Conservation (phyloP, 805 yeast genomes). For the Kodamaea neixiangensis region DNA sequence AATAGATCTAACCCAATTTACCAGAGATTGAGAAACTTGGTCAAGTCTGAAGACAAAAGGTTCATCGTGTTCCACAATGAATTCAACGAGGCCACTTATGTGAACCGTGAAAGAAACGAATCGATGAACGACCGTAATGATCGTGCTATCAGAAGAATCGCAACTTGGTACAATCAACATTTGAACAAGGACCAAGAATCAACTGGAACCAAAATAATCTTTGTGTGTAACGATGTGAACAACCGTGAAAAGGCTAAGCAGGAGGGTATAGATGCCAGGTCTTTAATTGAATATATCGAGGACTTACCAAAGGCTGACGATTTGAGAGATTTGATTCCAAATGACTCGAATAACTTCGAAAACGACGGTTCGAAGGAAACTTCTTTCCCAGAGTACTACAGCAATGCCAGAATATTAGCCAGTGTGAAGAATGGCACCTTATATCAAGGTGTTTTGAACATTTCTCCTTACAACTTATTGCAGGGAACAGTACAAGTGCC, state of each 20-base stretch:
- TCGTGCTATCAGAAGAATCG: conserved; percentile 78
- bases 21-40: conserved; percentile 74
- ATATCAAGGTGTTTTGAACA: conserved; percentile 79
- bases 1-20: conserved; percentile 87
- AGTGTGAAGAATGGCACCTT: conserved; percentile 86
- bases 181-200: conserved; percentile 36
- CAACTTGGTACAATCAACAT: conserved; percentile 73
- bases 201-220: conserved; percentile 47
- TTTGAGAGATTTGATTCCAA: conserved; percentile 76
- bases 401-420: conserved; percentile 82
- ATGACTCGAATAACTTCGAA: conserved; percentile 44
- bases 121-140: conserved; percentile 88
- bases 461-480: conserved; percentile 82
- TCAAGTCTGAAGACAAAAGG: conserved; percentile 75
- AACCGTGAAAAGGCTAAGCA: conserved; percentile 58
- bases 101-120: conserved; percentile 64
- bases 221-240: conserved; percentile 77
- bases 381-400: conserved; percentile 73
- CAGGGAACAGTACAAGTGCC: conserved; percentile 80
- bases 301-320: conserved; percentile 70
- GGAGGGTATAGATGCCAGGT: conserved; percentile 55
- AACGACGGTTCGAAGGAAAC: conserved; percentile 45
- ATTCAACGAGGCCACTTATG: conserved; percentile 70
- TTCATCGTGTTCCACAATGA: conserved; percentile 93
- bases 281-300: conserved; percentile 70